Percentiles rank a stretch among this genome's conserved stretches.
Evolutionary conservation across 2,329 filamentous ascomycete species (phyloP).

Genomic region (Colletotrichum caudatum): DNA sequence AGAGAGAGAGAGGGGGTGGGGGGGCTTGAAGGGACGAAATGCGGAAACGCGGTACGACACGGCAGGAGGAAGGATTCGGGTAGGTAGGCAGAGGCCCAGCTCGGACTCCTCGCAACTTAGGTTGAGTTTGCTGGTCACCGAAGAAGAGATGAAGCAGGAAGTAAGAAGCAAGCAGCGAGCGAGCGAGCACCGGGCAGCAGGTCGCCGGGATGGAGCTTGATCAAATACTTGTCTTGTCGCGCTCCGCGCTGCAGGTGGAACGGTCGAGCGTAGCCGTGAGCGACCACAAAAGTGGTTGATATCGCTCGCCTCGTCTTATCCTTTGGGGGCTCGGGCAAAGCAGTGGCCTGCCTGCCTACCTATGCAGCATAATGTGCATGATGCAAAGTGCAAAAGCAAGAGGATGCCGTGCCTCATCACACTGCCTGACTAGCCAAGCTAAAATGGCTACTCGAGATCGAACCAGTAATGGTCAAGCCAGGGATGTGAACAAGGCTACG

Average conservation of each 20-base stretch:
- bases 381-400: constrained; percentile 30
- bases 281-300: constrained; percentile 14
- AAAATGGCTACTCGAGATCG: constrained; percentile 6
- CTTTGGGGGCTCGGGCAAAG: constrained; percentile 6
- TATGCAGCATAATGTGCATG: constrained; percentile 24
- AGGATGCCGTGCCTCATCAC: constrained; percentile 14
- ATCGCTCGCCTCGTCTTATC: constrained; percentile 40
- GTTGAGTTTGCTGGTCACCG: constrained; percentile 31
- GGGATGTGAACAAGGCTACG: constrained; percentile 30
- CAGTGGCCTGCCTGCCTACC: neutral
- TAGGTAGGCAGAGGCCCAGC: neutral
- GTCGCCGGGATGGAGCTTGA: constrained; percentile 23
- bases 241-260: constrained; percentile 7
- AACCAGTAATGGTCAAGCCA: constrained; percentile 27
- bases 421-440: neutral
- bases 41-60: neutral
- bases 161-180: neutral
- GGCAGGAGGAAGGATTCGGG: constrained; percentile 8
- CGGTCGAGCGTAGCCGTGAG: constrained; percentile 25
- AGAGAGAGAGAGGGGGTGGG: no score
- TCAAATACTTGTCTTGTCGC: constrained; percentile 35
- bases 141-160: constrained; percentile 32
- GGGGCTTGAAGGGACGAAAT: constrained; percentile 4
- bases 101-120: constrained; percentile 3
- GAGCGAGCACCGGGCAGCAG: neutral